Conservation (phyloP, 768 basidiomycete genomes). For the Auricularia sp. region DNA sequence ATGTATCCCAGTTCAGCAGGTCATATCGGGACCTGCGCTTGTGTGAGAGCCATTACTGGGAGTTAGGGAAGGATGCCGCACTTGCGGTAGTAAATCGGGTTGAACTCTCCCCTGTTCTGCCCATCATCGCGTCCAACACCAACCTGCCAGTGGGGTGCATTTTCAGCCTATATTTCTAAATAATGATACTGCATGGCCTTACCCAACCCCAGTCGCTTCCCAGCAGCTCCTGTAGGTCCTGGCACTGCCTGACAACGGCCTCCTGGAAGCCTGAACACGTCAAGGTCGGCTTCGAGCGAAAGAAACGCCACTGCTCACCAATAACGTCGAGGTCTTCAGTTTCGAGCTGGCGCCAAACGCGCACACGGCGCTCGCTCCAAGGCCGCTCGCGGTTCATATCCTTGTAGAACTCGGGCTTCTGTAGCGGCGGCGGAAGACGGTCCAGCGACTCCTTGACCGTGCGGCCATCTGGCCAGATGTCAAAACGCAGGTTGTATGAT, state of each 20-base stretch:
- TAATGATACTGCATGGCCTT: slow-evolving; percentile 9
- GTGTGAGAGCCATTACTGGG: no score
- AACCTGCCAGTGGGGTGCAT: slow-evolving; percentile 23
- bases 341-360: slow-evolving; percentile 36
- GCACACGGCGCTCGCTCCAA: slow-evolving; percentile 43
- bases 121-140: slow-evolving; percentile 59
- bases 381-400: slow-evolving; percentile 34
- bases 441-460: slow-evolving; percentile 38
- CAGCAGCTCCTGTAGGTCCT: slow-evolving; percentile 44
- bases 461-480: slow-evolving; percentile 41
- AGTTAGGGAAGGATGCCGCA: no score
- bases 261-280: slow-evolving; percentile 38
- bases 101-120: slow-evolving; percentile 43
- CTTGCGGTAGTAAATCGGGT: slow-evolving; percentile 52
- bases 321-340: slow-evolving; percentile 31
- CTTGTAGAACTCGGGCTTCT: slow-evolving; percentile 19
- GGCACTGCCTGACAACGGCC: slow-evolving; percentile 45
- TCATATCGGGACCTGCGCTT: slow-evolving; percentile 21
- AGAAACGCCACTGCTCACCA: slow-evolving; percentile 4
- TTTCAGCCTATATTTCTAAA: no score
- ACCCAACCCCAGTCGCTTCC: slow-evolving; percentile 48
- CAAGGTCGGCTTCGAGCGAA: not conserved
- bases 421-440: slow-evolving; percentile 33
- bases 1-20: slow-evolving; percentile 35
- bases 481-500: slow-evolving; percentile 47